Evolutionary conservation across 352 stramenopile species (phyloP).

Genomic region (Globisporangium cederbergense): DNA sequence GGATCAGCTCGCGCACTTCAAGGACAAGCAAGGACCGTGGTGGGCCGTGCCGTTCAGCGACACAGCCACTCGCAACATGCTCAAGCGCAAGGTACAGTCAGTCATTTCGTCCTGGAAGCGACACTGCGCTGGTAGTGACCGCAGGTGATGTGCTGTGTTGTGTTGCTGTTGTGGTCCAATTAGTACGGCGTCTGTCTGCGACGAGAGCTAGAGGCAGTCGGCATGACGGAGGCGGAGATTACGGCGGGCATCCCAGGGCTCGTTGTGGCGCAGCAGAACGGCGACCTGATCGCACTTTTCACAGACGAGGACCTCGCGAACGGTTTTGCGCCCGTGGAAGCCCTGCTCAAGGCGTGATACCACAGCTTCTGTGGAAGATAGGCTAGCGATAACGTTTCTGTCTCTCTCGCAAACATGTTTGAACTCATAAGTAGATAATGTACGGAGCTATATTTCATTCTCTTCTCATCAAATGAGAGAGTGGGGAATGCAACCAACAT

Average conservation of each 20-base stretch:
- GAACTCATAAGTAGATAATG: not conserved
- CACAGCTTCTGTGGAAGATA: no score
- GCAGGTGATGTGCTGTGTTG: not conserved
- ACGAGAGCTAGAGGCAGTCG: conserved; percentile 46
- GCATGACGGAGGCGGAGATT: conserved; percentile 22
- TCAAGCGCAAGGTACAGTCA: conserved; percentile 65
- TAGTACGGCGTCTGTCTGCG: conserved; percentile 71
- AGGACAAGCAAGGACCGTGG: conserved; percentile 68
- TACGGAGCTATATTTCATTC: not conserved
- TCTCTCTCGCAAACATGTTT: not conserved
- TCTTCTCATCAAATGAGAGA: not conserved
- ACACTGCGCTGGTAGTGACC: not conserved
- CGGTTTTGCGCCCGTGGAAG: conserved; percentile 8
- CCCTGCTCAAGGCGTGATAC: conserved; percentile 3
- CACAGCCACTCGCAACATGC: conserved; percentile 42
- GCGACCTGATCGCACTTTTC: conserved; percentile 18
- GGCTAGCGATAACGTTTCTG: no score
- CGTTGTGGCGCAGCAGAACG: conserved; percentile 18
- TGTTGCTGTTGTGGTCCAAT: not conserved
- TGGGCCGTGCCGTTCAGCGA: conserved; percentile 69
- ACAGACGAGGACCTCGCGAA: conserved; percentile 17
- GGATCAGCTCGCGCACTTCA: conserved; percentile 62
- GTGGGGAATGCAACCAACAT: not conserved
- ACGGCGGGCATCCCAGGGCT: conserved; percentile 25
- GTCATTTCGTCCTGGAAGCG: no score